A percentile compares a stretch with the other conserved stretches of the same genome.
Conservation (phyloP, 805 yeast genomes). For the Clavispora asparagi region DNA sequence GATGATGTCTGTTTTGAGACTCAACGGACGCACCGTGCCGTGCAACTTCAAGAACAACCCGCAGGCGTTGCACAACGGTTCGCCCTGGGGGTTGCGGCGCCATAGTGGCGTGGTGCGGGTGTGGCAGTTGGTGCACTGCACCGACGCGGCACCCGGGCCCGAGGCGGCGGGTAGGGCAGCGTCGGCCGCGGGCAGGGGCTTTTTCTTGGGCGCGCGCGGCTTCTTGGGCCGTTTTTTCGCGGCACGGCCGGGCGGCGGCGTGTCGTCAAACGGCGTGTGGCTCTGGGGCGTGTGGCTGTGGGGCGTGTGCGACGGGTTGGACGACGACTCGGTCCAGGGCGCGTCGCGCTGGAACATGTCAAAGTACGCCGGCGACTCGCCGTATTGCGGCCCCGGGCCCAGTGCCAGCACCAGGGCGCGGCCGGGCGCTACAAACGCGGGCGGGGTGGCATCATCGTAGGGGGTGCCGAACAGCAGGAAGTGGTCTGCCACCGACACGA, state of each 20-base stretch:
- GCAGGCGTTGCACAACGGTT: constrained; percentile 84
- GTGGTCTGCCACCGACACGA: constrained; percentile 28
- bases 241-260: background rate
- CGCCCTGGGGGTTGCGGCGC: constrained; percentile 90
- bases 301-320: background rate
- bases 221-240: constrained; percentile 7
- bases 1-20: constrained; percentile 87
- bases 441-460: constrained; percentile 8
- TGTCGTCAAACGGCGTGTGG: background rate
- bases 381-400: constrained; percentile 1
- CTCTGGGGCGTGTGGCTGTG: background rate
- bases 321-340: background rate
- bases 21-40: constrained; percentile 91
- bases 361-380: background rate
- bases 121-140: constrained; percentile 78
- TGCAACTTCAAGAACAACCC: constrained; percentile 56
- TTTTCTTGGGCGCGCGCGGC: constrained; percentile 5
- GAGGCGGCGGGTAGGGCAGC: background rate
- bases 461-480: constrained; percentile 17
- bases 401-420: background rate
- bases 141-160: constrained; percentile 6
- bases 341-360: background rate
- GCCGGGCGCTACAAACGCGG: background rate
- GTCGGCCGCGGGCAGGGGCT: constrained; percentile 1
- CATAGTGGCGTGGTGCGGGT: constrained; percentile 92